Evolutionary conservation across 2,329 filamentous ascomycete species (phyloP).

Genomic region (Phyllosticta paracitricarpa): DNA sequence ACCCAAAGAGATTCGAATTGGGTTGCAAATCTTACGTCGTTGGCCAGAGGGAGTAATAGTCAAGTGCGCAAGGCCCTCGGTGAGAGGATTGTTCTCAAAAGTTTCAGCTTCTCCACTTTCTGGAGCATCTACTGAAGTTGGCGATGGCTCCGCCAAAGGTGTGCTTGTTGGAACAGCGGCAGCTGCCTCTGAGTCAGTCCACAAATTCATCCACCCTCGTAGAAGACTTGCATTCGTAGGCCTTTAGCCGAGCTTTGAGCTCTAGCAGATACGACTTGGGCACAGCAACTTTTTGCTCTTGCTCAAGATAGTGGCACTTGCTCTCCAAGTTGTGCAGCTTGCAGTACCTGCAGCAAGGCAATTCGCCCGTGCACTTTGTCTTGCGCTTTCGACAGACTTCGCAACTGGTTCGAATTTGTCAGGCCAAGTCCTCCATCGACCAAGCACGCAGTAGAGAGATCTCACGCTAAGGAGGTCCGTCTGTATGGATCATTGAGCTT

Average conservation of each 20-base stretch:
- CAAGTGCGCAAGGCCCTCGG: conserved; percentile 8
- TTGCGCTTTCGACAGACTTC: conserved; percentile 16
- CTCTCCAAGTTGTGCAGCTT: conserved; percentile 11
- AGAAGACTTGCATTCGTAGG: conserved; percentile 12
- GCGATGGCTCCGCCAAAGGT: not conserved
- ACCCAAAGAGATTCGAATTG: not conserved
- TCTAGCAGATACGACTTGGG: conserved; percentile 14
- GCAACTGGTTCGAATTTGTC: conserved; percentile 12
- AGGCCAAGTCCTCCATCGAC: not conserved
- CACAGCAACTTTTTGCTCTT: conserved; percentile 14
- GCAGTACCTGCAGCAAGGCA: conserved; percentile 11
- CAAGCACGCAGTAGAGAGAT: not conserved
- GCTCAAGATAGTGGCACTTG: conserved; percentile 14
- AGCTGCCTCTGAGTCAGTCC: not conserved
- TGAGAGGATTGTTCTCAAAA: conserved; percentile 8
- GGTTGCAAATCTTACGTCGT: not conserved
- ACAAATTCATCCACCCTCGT: not conserved
- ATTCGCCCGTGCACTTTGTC: conserved; percentile 16
- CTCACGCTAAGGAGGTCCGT: conserved; percentile 9
- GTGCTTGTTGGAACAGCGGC: not conserved
- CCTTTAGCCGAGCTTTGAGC: conserved; percentile 13
- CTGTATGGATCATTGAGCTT: conserved; percentile 3
- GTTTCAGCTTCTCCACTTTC: not conserved
- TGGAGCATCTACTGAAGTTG: not conserved
- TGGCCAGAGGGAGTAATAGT: conserved; percentile 10